Evolutionary conservation across 495 filamentous ascomycete species (phyloP), one percentile per base, ranked within the genome.

Genomic region (Saxophila tyrrhenica): DNA sequence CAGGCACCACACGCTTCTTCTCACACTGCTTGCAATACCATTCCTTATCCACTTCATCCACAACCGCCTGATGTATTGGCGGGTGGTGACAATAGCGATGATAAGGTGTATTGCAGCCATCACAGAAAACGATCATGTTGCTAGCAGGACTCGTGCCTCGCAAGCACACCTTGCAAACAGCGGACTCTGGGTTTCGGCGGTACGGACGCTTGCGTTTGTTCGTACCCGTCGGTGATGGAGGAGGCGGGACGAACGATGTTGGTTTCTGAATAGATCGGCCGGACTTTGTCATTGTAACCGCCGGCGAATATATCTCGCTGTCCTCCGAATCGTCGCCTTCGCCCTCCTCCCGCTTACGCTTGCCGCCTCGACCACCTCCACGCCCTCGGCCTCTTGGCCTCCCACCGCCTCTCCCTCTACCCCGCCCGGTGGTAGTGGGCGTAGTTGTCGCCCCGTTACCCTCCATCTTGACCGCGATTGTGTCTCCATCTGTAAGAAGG

Each of bases 91-190:
- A 97, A 57, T 78, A 77, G 67, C 95, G 90, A 67, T 98, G 92
- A 80, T 89, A 98, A 16, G 84, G 78, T 11, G 74, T 75, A 64
- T 92, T 89, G 72, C 92, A 98, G 13, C 81, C 83, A 67, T 95
- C 89, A 70, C 92, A 98, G 65, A 95, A 92, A 8, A 97, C 92
- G 52, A 98, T 95, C 71, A 81, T 77, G 67, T 98, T 98, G 54
- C 65, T 80, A 17, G 73, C 65, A 0, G 89, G 85, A 52, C 82
- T 86, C 48, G 87, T 79, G 9, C 86, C 81, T 39, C 92, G 75
- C 47, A 83, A 77, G 69, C 92, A 98, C 60, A 81, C 75, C 53
- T 81, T 83, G 69, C 92, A 97, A 15, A 84, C 22, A 60, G 60
- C 55, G 65, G 70, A 52, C 71, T 78, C 55, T 50, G 66, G 57